phyloP scores from a whole-genome alignment of 2,329 filamentous ascomycete species.

The Penicillium griseofulvum region DNA sequence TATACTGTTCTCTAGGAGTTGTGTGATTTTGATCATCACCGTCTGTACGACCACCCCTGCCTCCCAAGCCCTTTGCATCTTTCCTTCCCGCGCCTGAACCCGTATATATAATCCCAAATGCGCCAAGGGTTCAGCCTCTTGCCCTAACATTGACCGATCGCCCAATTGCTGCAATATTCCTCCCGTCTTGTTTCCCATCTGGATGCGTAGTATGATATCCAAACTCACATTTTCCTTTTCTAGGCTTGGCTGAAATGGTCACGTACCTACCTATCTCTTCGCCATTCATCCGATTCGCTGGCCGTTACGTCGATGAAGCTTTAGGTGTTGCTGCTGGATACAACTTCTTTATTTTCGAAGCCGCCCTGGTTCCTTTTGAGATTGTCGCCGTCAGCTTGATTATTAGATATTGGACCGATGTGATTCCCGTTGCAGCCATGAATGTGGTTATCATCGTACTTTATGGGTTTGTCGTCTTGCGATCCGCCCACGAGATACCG shows the following conservation, averaged over 20 bases:
- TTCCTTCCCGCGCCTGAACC: not conserved
- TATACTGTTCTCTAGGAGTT: conserved; percentile 41
- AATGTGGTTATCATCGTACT: conserved; percentile 47
- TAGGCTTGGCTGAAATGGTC: conserved; percentile 52
- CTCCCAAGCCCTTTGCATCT: conserved; percentile 3
- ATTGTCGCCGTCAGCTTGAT: conserved; percentile 52
- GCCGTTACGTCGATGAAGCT: conserved; percentile 50
- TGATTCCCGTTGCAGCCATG: conserved; percentile 47
- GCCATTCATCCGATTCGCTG: conserved; percentile 48
- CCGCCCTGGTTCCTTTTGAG: conserved; percentile 52
- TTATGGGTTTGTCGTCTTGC: conserved; percentile 39
- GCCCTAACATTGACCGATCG: not conserved
- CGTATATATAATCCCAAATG: conserved; percentile 5
- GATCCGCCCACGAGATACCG: not conserved
- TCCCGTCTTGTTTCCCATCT: not conserved
- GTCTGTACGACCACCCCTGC: conserved; percentile 39
- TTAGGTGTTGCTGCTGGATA: conserved; percentile 49
- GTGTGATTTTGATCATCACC: conserved; percentile 46
- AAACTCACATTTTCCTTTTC: conserved; percentile 18
- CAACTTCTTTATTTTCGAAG: conserved; percentile 55
- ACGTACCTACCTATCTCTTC: conserved; percentile 50
- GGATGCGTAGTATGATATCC: conserved; percentile 1
- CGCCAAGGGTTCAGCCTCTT: not conserved
- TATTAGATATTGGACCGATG: conserved; percentile 50
- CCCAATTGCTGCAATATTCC: not conserved